Base-by-base conservation (phyloP, 2,329 filamentous ascomycete genomes). In the Blumeriella jaapii region DNA sequence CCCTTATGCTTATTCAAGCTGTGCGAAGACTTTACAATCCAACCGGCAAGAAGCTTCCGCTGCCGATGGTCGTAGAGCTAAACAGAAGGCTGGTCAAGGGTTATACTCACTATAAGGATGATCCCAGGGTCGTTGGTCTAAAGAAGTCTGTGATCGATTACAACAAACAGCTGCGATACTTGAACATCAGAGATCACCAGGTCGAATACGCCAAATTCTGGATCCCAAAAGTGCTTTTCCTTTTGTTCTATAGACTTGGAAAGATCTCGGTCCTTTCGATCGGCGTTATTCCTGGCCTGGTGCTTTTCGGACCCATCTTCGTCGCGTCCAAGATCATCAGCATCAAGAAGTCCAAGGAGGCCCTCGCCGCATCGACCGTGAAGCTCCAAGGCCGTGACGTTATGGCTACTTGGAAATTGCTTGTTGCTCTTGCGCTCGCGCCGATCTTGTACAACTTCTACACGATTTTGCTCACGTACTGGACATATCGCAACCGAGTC, bases 1-100 rank as follows among this genome's bases (percentile, higher is more conserved):
- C 89, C 3, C 68, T 96, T 14, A 94, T 94, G 87, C 38, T 93
- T 48, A 93, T 96, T 40, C 91, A 96, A 69, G 87, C 89, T 23
- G 89, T 87, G 5, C 75, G 91, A 43, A 76, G 91, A 31, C 68
- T 98, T 17, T 98, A 98, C 62, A 95, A 93, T 54, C 83, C 86
- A 8, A 91, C 85, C 31, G 85, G 86, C 50, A 94, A 89, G 63
- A 94, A 93, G 59, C 69, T 96, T 23, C 89, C 89, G 5, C 69
- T 96, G 14, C 85, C 89, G 1, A 82, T 89, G 54, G 83, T 96
- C 7, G 83, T 96, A 19, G 91, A 98, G 61, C 73, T 98, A 33
- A 96, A 96, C 61, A 74, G 89, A 33, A 78, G 89, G 22, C 70
- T 98, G 5, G 82, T 93, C 38, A 80, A 89, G 58, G 89, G 89